phyloP scores from a whole-genome alignment of 768 basidiomycete genomes.

The Neoboletus magnificus region DNA sequence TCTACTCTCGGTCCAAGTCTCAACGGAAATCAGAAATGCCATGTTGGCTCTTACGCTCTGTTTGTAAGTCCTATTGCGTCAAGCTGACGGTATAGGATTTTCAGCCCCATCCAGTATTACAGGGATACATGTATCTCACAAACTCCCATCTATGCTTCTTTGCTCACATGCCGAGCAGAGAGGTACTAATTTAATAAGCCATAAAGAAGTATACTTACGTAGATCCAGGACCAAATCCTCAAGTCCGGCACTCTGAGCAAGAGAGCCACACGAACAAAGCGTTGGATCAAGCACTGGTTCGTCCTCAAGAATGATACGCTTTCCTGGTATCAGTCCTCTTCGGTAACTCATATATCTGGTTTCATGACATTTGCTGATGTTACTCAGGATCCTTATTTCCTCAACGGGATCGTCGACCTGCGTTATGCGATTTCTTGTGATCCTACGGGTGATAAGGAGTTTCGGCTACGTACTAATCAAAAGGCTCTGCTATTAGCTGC shows the following conservation, averaged over 20 bases:
- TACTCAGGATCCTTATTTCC: slow-evolving; percentile 91
- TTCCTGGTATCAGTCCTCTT: slow-evolving; percentile 94
- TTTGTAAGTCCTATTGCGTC: slow-evolving; percentile 55
- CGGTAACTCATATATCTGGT: slow-evolving; percentile 46
- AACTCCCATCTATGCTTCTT: slow-evolving; percentile 95
- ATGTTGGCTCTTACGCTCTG: slow-evolving; percentile 88
- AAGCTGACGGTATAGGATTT: background rate
- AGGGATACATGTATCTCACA: slow-evolving; percentile 97
- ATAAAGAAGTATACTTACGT: slow-evolving; percentile 8
- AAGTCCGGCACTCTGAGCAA: slow-evolving; percentile 91
- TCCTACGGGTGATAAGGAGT: slow-evolving; percentile 67
- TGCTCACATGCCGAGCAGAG: slow-evolving; percentile 86
- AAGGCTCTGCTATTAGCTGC: slow-evolving; percentile 68
- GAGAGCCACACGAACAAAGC: slow-evolving; percentile 83
- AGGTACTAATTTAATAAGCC: slow-evolving; percentile 46
- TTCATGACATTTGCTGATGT: slow-evolving; percentile 4
- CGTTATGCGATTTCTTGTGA: slow-evolving; percentile 93
- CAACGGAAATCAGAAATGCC: slow-evolving; percentile 65
- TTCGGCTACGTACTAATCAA: slow-evolving; percentile 82
- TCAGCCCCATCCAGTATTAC: slow-evolving; percentile 58
- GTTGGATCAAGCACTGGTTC: slow-evolving; percentile 96
- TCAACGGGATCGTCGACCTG: slow-evolving; percentile 92
- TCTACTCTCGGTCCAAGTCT: background rate
- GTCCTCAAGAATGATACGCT: slow-evolving; percentile 93
- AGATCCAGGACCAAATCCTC: slow-evolving; percentile 75